Evolutionary conservation across 352 stramenopile species (phyloP), one percentile per base, ranked within the genome.

Genomic region (Globisporangium radiosum): DNA sequence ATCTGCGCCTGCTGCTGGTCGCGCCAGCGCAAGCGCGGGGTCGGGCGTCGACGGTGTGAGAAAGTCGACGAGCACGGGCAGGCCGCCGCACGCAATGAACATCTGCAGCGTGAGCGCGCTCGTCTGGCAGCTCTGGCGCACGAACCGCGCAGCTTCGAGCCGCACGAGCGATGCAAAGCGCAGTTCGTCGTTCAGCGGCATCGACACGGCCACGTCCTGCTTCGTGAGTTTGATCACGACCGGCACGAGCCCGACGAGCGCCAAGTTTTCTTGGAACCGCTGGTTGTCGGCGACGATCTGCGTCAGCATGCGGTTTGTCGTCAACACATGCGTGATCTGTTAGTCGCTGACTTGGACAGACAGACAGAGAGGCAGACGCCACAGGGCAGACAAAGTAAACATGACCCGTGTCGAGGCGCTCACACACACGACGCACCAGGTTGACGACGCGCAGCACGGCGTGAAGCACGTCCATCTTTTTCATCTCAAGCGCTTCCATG

Each of bases 401-500:
- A 19, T 19, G 17, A 19, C 17, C 17, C 17, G 17, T 19, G 17
- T 19, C 17, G 17, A 19, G 17, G 17, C 17, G 17, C 17, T 19
- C 17, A 19, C 17, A 19, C 17, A 19, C 17, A 19, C 17, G 48
- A 39, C 71, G 54, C 56, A 91, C 81, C 67, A 85, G 87, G 56
- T 96, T 96, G 47, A 97, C 78, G 43, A 97, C 84, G 37, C 80
- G 68, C 17, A 97, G 78, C 6, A 97, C 86, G 5, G 86, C 85
- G 54, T 88, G 76, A 5, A 96, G 47, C 2, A 96, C 85, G 39
- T 94, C 79, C 51, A 91, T 78, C 52, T 94, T 94, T 64, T 94
- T 96, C 74, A 95, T 93, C 64, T 97, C 90, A 5, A 97, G 72
- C 4, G 91, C 87, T 57, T 97, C 90, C 89, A 97, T 96, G 57